Evolutionary conservation across 106 monocot genomes (phyloP), one percentile per base, ranked within the genome.

Genomic region (Dioscorea zingiberensis): DNA sequence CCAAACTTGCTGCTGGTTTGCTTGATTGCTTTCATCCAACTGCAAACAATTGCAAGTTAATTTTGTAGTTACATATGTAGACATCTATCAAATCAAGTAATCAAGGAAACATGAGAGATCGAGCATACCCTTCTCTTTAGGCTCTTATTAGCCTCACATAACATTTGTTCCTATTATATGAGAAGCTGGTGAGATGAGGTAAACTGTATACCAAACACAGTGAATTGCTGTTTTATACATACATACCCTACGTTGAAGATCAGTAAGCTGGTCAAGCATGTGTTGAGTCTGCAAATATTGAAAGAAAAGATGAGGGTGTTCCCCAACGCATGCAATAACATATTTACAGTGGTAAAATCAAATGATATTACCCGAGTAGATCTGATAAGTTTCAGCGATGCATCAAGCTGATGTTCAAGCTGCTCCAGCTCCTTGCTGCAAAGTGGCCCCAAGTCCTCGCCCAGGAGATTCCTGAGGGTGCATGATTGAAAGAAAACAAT

Each of bases 391-490:
- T 32, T 78, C 47, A 78, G 44, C 7, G 78, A 78, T n/a, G 54
- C 57, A 28, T 78, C 78, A 16, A 78, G 67, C 60, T 78, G 78
- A 16, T 49, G 68, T 53, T 78, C 78, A 27, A 78, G 78, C 26
- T 78, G 78, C 32, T 78, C 78, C 4, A 78, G 78, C 17, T 78
- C 73, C 13, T 68, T 73, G 14, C 48, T 63, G 63, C 19, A 64
- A 24, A 78, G 66, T 27, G 73, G 60, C 3, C 55, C 73, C 63
- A 78, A 38, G 47, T 78, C 78, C 38, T 78, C 78, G 2, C 78
- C 78, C 13, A 78, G 69, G 45, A 78, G 60, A 49, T 78, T 72
- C 60, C 78, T 78, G 57, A 1, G 18, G 13, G 38, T 68, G 51
- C 1, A 46, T 7, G 15, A 2, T 7, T 3, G 29, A 32, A 38